Conservation (phyloP, 495 filamentous ascomycete species). For the Emericellopsis terricola region DNA sequence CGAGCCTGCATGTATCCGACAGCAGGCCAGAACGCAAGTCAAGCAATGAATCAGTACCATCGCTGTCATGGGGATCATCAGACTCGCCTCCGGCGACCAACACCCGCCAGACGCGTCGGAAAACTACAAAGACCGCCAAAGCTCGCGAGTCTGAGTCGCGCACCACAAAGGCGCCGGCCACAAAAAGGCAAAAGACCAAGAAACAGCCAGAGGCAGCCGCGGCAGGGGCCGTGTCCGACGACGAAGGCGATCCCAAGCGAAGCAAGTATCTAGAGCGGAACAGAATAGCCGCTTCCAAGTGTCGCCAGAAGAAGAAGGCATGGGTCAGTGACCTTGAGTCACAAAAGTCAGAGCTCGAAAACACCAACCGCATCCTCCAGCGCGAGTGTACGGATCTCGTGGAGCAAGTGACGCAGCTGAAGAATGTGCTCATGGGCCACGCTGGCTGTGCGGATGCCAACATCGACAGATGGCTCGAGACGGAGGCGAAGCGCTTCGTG, state of each 20-base stretch:
- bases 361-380: conserved; percentile 14
- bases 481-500: conserved; percentile 11
- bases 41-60: background rate
- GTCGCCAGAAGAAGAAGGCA: conserved; percentile 73
- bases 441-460: conserved; percentile 36
- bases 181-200: background rate
- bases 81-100: background rate
- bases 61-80: background rate
- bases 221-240: conserved; percentile 1
- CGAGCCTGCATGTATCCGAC: no score
- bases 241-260: conserved; percentile 13
- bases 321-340: conserved; percentile 44
- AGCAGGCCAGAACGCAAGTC: no score
- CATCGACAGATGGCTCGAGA: conserved; percentile 27
- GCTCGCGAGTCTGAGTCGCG: background rate
- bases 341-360: conserved; percentile 20
- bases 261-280: conserved; percentile 58
- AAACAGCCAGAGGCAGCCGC: conserved; percentile 2
- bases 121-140: background rate
- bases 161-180: conserved; percentile 2
- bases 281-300: conserved; percentile 70
- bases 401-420: conserved; percentile 32
- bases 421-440: conserved; percentile 40
- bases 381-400: conserved; percentile 20
- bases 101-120: background rate